Evolutionary conservation across 129 eudicot species (phyloP), one percentile per base, ranked within the genome.

Genomic region (Flaveria trinervia): DNA sequence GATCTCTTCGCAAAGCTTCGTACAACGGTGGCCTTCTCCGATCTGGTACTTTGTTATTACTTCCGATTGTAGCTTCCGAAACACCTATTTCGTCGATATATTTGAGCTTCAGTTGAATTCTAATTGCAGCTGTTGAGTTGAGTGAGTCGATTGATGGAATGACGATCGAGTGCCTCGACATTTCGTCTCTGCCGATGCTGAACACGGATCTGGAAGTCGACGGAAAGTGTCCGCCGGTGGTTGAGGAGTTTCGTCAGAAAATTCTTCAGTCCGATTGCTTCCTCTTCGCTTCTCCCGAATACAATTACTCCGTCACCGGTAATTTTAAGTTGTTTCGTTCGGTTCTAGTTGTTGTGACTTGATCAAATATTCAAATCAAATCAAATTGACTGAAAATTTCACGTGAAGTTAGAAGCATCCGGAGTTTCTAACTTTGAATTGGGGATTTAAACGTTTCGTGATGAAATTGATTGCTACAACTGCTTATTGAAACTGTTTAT

Each of bases 271-370:
- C 93, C 13, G 98, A 94, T 78, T 46, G 87, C 54, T 43, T 84
- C 71, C 85, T 94, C 61, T 94, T 94, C 33, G 98, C 92, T 70
- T 87, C 98, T 36, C 97, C 98, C 1, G 98, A 94, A 79, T 91
- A 89, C 78, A 94, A 94, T 33, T 94, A 87, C 85, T 91, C 98
- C 23, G 71, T 94, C 75, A 78, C 96, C 9, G 89, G 98, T 93
- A 85, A 45, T 25, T 54, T 17, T 68, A 4, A 8, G 56, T 16
- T 77, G 46, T 55, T 68, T 15, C 28, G 41, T 77, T 16, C 44
- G 54, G 43, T 66, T 52, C 52, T n/a, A 20, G 12, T 48, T 36
- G 43, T 28, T 49, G 55, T 14, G 48, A 13, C 55, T 36, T 36
- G 62, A 13, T 25, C 45, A 26, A 2, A 26, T 25, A 25, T 1